Evolutionary conservation across 768 basidiomycete genomes (phyloP).

Genomic region (Lactifluus hygrophoroides): DNA sequence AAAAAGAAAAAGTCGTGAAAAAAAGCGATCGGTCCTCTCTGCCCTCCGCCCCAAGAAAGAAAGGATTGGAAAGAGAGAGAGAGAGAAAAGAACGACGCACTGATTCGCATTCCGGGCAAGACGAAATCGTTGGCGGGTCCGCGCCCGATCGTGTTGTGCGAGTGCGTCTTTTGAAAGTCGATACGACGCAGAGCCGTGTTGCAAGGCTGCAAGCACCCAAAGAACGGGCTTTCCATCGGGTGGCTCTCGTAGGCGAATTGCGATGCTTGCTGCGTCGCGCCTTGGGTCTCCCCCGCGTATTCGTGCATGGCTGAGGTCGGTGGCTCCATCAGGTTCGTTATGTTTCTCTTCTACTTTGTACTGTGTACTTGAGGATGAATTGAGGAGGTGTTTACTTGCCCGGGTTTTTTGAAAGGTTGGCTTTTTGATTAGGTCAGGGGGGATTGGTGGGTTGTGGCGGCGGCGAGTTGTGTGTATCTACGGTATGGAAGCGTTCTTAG

Average conservation of each 20-base stretch:
- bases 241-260: background rate
- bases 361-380: too few relatives aligned
- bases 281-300: constrained; percentile 12
- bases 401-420: background rate
- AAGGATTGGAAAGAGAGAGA: background rate
- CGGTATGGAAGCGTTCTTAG: background rate
- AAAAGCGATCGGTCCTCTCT: constrained; percentile 14
- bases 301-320: background rate
- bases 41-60: too few relatives aligned
- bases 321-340: background rate
- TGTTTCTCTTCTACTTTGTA: too few relatives aligned
- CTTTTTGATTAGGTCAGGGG: background rate
- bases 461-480: too few relatives aligned
- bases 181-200: constrained; percentile 5
- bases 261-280: constrained; percentile 17
- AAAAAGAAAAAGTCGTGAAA: constrained; percentile 19
- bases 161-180: constrained; percentile 12
- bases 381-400: background rate
- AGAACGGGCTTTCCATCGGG: constrained; percentile 14
- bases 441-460: constrained; percentile 5
- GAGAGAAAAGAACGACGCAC: constrained; percentile 32
- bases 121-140: constrained; percentile 36
- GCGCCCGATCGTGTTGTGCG: constrained; percentile 10
- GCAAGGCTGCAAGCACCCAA: constrained; percentile 13
- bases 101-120: constrained; percentile 66